These are phyloP conservation scores for Batkoa obscura DNA, from an alignment of 371 early-diverging fungal species.

Conservation along the genomic window DNA sequence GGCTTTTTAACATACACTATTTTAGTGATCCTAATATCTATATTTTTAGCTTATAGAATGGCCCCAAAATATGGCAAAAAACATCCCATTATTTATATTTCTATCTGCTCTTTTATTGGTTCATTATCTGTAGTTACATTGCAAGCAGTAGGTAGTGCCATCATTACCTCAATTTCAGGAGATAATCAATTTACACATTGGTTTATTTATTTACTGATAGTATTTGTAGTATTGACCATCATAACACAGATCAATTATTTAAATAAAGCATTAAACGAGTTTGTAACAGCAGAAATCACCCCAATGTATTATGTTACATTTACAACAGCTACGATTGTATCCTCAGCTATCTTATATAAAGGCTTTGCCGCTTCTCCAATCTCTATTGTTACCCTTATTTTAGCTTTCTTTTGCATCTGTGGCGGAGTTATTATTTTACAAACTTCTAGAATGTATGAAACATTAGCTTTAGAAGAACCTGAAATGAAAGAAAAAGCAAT, in stretches of 20 bases:
- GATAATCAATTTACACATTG: slow-evolving; percentile 73
- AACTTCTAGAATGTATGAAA: slow-evolving; percentile 10
- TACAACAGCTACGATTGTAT: slow-evolving; percentile 79
- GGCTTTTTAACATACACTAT: slow-evolving; percentile 67
- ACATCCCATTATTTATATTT: slow-evolving; percentile 70
- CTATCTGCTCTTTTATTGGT: slow-evolving; percentile 75
- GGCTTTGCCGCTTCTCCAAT: slow-evolving; percentile 64
- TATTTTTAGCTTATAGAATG: slow-evolving; percentile 50
- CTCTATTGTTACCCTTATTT: slow-evolving; percentile 62
- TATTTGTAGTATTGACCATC: slow-evolving; percentile 53
- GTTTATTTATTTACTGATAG: slow-evolving; percentile 67
- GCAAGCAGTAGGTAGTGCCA: slow-evolving; percentile 78
- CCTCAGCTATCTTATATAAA: slow-evolving; percentile 68
- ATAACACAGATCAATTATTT: slow-evolving; percentile 83
- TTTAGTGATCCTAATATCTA: slow-evolving; percentile 29
- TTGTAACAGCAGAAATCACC: slow-evolving; percentile 78
- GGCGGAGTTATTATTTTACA: slow-evolving; percentile 17
- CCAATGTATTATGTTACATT: slow-evolving; percentile 89
- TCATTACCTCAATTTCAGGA: slow-evolving; percentile 66
- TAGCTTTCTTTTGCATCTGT: slow-evolving; percentile 78
- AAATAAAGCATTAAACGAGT: slow-evolving; percentile 86
- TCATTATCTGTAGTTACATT: slow-evolving; percentile 85
- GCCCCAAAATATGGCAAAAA: slow-evolving; percentile 70
- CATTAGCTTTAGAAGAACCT: not conserved
- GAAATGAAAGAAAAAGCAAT: no score